Evolutionary conservation across 306 rosid species (phyloP), one percentile per base, ranked within the genome.

Genomic region (Lagenaria siceraria): DNA sequence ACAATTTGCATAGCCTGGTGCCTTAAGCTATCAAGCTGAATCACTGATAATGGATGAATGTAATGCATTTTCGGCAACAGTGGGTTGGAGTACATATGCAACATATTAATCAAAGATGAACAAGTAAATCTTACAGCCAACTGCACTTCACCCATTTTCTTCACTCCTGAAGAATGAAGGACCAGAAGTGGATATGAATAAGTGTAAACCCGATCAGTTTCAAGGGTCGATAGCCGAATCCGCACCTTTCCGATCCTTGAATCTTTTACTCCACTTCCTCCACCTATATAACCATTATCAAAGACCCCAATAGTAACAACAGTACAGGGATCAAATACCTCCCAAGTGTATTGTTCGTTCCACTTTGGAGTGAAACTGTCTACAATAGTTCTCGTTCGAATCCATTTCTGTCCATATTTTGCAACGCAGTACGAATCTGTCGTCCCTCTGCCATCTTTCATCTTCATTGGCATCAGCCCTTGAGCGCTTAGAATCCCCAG

Each of bases 291-390:
- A 51, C 90, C 90, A 83, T 93, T 93, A 69, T 91, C 98, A 76
- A 91, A 91, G 29, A 93, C 92, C 12, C 97, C 98, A 21, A 93
- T 73, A 56, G 97, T 83, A 17, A 93, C 79, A 74, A 93, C 89
- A 62, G 98, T 93, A 42, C 89, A 88, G 3, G 90, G 92, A 75
- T 93, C 98, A 60, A 83, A 93, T 73, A 93, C 98, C 82, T 91
- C 98, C 97, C 97, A 93, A 31, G 88, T 91, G 83, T 93, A 91
- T 75, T 93, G 98, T 80, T 93, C 98, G 75, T 93, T 91, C 97
- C 97, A 93, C 77, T 77, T 93, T 18, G 97, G 98, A 55, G 70
- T 43, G 18, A 86, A 87, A 80, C 87, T 88, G 78, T 88, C 98
- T 0, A 85, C 86, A 14, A 93, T 89, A 1, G 98, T 91, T 87